These are phyloP conservation scores for Simplicillium aogashimaense DNA, from an alignment of 2,329 filamentous ascomycete genomes.

Conservation along the genomic window DNA sequence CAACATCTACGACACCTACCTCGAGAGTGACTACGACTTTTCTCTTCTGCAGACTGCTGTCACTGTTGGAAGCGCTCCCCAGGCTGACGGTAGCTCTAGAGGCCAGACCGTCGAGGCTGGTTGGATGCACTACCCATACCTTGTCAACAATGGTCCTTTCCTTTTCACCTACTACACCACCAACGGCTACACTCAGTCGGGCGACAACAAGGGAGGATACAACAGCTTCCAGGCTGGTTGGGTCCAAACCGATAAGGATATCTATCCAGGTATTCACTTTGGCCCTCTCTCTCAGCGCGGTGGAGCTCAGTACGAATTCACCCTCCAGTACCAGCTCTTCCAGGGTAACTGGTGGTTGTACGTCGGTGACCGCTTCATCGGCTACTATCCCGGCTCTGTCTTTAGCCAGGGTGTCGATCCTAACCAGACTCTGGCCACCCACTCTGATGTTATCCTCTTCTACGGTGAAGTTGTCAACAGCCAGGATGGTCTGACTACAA, in stretches of 20 bases:
- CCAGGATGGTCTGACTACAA: neutral
- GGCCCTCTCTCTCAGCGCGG: constrained; percentile 6
- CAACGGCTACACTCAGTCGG: constrained; percentile 6
- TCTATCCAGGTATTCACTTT: constrained; percentile 9
- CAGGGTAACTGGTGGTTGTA: constrained; percentile 12
- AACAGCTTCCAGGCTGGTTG: constrained; percentile 8
- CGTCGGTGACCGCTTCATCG: constrained; percentile 7
- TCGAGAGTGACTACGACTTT: constrained; percentile 7
- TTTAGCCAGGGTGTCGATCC: constrained; percentile 4
- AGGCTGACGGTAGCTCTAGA: constrained; percentile 1
- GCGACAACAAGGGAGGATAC: constrained; percentile 9
- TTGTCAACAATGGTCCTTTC: constrained; percentile 3
- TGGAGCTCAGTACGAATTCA: constrained; percentile 7
- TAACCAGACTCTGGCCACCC: constrained; percentile 4
- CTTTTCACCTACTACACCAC: constrained; percentile 11
- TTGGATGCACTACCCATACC: constrained; percentile 9
- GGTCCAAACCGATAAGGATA: constrained; percentile 8
- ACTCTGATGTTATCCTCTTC: constrained; percentile 6
- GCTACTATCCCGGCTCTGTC: constrained; percentile 10
- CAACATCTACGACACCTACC: constrained; percentile 8
- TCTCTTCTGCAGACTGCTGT: constrained; percentile 10
- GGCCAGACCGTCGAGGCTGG: constrained; percentile 11
- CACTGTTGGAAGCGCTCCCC: constrained; percentile 4
- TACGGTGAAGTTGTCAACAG: constrained; percentile 3
- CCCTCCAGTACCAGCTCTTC: constrained; percentile 7